Conservation (phyloP, 2,329 filamentous ascomycete species). For the Diaporthe australafricana region DNA sequence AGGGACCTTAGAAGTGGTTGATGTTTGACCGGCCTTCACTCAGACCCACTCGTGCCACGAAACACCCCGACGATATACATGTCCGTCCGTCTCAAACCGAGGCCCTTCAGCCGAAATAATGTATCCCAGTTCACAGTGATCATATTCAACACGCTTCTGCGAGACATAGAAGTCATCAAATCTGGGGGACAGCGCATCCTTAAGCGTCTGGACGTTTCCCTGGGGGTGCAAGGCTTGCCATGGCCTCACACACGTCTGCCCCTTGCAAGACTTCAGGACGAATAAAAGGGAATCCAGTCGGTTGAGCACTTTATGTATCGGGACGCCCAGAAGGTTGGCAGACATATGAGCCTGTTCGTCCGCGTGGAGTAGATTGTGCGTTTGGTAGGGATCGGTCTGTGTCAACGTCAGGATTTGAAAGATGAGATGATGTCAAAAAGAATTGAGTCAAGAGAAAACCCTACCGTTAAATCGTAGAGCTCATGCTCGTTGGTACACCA, state of each 20-base stretch:
- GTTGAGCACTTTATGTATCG: constrained; percentile 54
- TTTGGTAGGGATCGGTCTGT: constrained; percentile 64
- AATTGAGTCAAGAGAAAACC: constrained; percentile 32
- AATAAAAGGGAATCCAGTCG: constrained; percentile 69
- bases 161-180: constrained; percentile 66
- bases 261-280: constrained; percentile 72
- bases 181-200: constrained; percentile 58
- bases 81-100: constrained; percentile 50
- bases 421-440: neutral
- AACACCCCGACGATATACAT: constrained; percentile 43
- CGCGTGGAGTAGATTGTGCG: constrained; percentile 54
- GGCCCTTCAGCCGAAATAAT: constrained; percentile 67
- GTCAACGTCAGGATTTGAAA: neutral
- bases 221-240: constrained; percentile 68
- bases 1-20: no score
- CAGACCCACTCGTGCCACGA: constrained; percentile 47
- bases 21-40: neutral
- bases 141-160: constrained; percentile 63
- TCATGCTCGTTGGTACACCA: constrained; percentile 78
- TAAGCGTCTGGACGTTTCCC: constrained; percentile 61
- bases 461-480: constrained; percentile 70
- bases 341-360: constrained; percentile 30
- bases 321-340: constrained; percentile 46
- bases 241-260: constrained; percentile 61
- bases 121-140: constrained; percentile 67